Percentiles rank a stretch among this genome's conserved stretches.
Evolutionary conservation across 768 basidiomycete species (phyloP).

Genomic region (Antrodiella citrinella): DNA sequence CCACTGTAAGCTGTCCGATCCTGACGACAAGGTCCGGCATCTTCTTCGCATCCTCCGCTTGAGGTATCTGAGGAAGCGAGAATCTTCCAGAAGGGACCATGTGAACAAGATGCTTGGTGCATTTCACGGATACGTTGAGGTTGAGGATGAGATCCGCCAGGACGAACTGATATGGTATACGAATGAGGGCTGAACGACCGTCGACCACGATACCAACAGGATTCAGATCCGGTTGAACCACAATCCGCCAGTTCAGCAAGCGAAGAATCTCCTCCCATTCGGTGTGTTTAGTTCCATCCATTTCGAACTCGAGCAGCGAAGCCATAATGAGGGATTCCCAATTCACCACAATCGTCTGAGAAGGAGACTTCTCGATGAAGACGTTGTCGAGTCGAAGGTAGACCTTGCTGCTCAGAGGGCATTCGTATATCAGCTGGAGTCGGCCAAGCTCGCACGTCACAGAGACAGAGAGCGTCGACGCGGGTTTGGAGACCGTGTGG

Average conservation of each 20-base stretch:
- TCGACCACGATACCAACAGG: conserved; percentile 38
- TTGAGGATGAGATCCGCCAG: conserved; percentile 73
- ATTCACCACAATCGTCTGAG: conserved; percentile 23
- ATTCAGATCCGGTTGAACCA: conserved; percentile 26
- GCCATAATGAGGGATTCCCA: conserved; percentile 42
- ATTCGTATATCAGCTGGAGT: conserved; percentile 38
- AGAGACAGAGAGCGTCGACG: conserved; percentile 11
- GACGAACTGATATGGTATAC: conserved; percentile 73
- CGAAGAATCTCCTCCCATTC: conserved; percentile 73
- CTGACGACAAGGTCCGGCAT: conserved; percentile 56
- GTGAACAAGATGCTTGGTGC: conserved; percentile 56
- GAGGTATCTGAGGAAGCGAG: conserved; percentile 49
- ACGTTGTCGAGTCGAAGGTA: conserved; percentile 27
- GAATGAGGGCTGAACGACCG: conserved; percentile 61
- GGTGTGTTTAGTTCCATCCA: conserved; percentile 28
- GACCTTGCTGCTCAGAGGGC: conserved; percentile 40
- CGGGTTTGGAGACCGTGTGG: conserved; percentile 12
- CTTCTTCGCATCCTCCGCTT: conserved; percentile 62
- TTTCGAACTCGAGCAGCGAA: conserved; percentile 42
- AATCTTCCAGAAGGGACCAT: conserved; percentile 48
- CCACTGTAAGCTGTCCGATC: conserved; percentile 57
- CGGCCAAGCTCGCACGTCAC: conserved; percentile 30
- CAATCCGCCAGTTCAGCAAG: conserved; percentile 44
- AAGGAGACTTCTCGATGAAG: conserved; percentile 14
- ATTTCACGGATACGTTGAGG: conserved; percentile 59